phyloP scores from a whole-genome alignment of 768 basidiomycete species.

The Thelephora ganbajun region DNA sequence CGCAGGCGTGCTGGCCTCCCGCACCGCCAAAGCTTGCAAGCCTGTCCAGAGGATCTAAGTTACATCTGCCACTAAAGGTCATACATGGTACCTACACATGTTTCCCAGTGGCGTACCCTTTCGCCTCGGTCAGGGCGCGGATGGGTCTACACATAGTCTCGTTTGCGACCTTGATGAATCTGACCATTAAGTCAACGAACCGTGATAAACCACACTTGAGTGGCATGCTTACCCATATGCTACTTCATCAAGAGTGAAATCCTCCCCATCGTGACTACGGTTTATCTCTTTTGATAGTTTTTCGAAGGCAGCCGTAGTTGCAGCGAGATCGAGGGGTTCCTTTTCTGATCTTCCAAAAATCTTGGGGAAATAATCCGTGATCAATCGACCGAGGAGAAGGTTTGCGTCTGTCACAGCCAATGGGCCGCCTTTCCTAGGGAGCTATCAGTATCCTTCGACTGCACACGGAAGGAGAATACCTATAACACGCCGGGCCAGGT shows the following conservation, averaged over 20 bases:
- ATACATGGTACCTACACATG: conserved; percentile 34
- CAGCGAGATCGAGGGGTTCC: conserved; percentile 68
- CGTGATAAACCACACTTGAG: neutral
- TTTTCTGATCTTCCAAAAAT: conserved; percentile 87
- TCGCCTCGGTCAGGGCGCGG: conserved; percentile 78
- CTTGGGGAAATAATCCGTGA: conserved; percentile 88
- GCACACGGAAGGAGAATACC: conserved; percentile 26
- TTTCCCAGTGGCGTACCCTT: conserved; percentile 69
- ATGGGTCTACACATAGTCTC: conserved; percentile 96
- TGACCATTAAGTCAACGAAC: conserved; percentile 13
- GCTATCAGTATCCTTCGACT: neutral
- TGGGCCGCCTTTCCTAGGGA: conserved; percentile 71
- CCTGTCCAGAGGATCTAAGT: conserved; percentile 21
- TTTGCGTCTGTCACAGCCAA: conserved; percentile 91
- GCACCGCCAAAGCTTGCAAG: conserved; percentile 83
- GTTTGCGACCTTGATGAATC: conserved; percentile 92
- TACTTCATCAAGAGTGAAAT: conserved; percentile 66
- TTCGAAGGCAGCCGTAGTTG: conserved; percentile 55
- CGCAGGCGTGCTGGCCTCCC: conserved; percentile 87
- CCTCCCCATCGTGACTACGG: conserved; percentile 31
- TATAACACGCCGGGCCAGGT: conserved; percentile 86
- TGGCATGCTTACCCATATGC: conserved; percentile 60
- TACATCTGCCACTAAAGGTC: neutral
- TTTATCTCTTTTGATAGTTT: conserved; percentile 60
- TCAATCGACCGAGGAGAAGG: conserved; percentile 72